Percentiles rank a stretch among this genome's conserved stretches.
Evolutionary conservation across 2,329 filamentous ascomycete genomes (phyloP).

Genomic region (Colletotrichum cuscutae): DNA sequence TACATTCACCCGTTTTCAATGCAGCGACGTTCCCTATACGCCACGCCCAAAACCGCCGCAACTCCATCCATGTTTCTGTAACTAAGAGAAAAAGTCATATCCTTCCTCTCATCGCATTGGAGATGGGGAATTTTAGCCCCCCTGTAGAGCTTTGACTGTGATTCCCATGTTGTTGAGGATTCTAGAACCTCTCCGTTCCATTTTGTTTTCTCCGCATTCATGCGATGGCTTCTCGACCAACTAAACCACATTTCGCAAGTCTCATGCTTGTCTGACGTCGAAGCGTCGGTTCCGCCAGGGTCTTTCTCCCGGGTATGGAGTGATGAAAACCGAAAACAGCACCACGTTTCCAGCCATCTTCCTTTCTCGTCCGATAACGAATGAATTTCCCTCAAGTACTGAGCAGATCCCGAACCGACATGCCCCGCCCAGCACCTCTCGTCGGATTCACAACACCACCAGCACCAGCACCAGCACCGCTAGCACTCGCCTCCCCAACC

Average conservation of each 20-base stretch:
- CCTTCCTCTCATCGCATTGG: background rate
- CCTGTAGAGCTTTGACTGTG: background rate
- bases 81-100: too few relatives aligned
- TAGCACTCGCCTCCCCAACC: slow-evolving; percentile 41
- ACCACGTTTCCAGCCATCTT: too few relatives aligned
- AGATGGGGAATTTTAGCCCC: too few relatives aligned
- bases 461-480: slow-evolving; percentile 55
- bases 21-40: background rate
- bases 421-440: slow-evolving; percentile 53
- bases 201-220: background rate
- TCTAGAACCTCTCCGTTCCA: background rate
- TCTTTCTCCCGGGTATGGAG: too few relatives aligned
- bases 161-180: background rate
- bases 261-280: background rate
- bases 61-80: background rate
- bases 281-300: background rate
- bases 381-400: slow-evolving; percentile 52
- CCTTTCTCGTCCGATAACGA: background rate
- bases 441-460: slow-evolving; percentile 36
- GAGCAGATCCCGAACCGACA: slow-evolving; percentile 66
- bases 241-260: background rate
- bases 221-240: background rate
- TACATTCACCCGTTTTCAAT: background rate
- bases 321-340: background rate
- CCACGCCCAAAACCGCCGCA: background rate